Evolutionary conservation across 331 rosid genomes (phyloP), one percentile per base, ranked within the genome.

Genomic region (Saraca asoca): DNA sequence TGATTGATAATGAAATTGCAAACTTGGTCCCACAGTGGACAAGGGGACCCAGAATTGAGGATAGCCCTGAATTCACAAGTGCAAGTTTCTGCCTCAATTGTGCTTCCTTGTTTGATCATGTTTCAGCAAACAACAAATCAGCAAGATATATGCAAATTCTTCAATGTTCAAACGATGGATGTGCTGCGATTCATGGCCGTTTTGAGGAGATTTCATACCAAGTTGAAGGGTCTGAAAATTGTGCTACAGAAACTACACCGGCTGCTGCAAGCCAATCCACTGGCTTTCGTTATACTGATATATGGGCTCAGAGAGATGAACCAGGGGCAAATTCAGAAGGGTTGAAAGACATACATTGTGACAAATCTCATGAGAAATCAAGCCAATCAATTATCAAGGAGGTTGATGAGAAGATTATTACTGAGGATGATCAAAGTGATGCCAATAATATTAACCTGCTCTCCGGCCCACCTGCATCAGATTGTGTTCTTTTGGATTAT

Each of bases 161-260:
- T 68, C 87, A 70, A 73, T 90, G 99, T 74, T 83, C 95, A 14
- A 84, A 82, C 43, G 81, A 68, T 9, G 91, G 91, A 68, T 83
- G 88, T 17, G 83, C 97, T 4, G 84, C 91, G 7, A 73, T 85
- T 61, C 96, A 90, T 58, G 97, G 99, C 19, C 86, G 97, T 42
- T 95, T 95, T 5, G 99, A 95, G 79, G 97, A 95, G 83, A 90
- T 95, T 16, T 88, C 93, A 0, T 95, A 88, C 66, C 96, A 95
- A 83, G 91, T 86, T 66, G 95, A 88, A 62, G 96, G 79, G 45
- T 74, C 87, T 18, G 89, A 74, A 58, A 78, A 80, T 45, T 69
- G 75, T 71, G 66, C 66, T 7, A 55, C 85, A 53, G 85, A 79
- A 44, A 81, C 77, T 62, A 66, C 74, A 64, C 81, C 58, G 2